Conservation (phyloP, 805 yeast species). For the Scheffersomyces lignosus region DNA sequence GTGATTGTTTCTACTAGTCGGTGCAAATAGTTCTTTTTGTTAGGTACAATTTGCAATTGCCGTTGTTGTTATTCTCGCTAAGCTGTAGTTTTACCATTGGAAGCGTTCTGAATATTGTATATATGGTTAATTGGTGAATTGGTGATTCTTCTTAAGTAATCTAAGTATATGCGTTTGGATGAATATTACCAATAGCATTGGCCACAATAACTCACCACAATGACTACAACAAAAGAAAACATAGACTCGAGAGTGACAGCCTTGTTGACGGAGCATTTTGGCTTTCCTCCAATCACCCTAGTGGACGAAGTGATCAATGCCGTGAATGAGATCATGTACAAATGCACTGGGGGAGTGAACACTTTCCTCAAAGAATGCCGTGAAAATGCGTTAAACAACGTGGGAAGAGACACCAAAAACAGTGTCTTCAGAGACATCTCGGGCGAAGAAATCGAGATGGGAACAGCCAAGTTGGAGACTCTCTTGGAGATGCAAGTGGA, state of each 20-base stretch:
- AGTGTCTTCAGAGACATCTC: conserved; percentile 15
- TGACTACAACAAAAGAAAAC: no score
- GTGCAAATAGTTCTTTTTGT: no score
- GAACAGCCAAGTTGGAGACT: conserved; percentile 79
- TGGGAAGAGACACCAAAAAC: conserved; percentile 18
- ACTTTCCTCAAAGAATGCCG: conserved; percentile 44
- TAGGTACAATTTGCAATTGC: no score
- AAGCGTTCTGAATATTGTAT: no score
- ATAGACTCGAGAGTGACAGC: conserved; percentile 32
- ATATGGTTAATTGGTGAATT: no score
- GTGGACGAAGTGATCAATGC: conserved; percentile 88
- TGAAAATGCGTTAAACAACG: conserved; percentile 11
- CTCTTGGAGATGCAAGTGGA: conserved; percentile 74
- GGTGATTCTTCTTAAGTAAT: no score
- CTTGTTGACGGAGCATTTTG: conserved; percentile 81
- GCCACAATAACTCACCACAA: no score
- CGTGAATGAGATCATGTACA: conserved; percentile 79
- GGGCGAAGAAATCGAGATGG: conserved; percentile 63
- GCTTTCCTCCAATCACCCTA: conserved; percentile 77
- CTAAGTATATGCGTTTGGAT: no score
- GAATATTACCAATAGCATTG: no score
- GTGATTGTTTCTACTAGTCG: no score
- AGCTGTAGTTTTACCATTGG: no score
- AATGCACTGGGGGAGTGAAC: conserved; percentile 79
- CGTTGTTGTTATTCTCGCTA: no score